Evolutionary conservation across 2,329 filamentous ascomycete species (phyloP).

Genomic region (Fusarium xyrophilum): DNA sequence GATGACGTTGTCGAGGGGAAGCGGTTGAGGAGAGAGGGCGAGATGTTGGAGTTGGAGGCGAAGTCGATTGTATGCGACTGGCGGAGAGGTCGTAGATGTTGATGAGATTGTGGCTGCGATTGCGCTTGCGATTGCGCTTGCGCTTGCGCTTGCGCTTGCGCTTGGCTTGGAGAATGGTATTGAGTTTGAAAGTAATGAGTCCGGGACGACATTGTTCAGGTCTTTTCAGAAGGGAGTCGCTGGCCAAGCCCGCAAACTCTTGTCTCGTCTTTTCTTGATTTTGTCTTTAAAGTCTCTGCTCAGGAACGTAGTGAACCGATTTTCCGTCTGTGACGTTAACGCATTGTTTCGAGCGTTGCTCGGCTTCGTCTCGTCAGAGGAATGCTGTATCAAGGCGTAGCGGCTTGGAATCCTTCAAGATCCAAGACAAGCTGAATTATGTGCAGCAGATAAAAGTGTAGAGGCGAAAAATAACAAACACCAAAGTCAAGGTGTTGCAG

Average conservation of each 20-base stretch:
- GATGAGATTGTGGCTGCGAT: conserved; percentile 25
- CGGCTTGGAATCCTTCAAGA: conserved; percentile 18
- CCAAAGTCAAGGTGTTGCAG: conserved; percentile 12
- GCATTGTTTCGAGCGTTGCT: conserved; percentile 44
- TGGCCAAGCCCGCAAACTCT: conserved; percentile 30
- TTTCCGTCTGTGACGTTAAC: conserved; percentile 40
- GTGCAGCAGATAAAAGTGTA: neutral
- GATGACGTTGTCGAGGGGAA: conserved; percentile 75
- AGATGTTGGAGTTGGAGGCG: conserved; percentile 50
- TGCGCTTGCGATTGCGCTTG: conserved; percentile 26
- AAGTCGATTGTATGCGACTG: conserved; percentile 62
- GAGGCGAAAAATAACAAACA: conserved; percentile 14
- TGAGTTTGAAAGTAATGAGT: conserved; percentile 53
- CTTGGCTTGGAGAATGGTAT: conserved; percentile 27
- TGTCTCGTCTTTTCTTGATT: conserved; percentile 10
- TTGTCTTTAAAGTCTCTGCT: conserved; percentile 15
- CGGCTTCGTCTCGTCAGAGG: conserved; percentile 31
- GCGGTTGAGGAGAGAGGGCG: conserved; percentile 55
- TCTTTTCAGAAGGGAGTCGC: conserved; percentile 30
- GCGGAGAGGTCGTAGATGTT: conserved; percentile 50
- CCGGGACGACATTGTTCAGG: conserved; percentile 61
- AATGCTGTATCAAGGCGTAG: conserved; percentile 26
- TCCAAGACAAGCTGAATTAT: conserved; percentile 37
- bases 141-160: too few species aligned
- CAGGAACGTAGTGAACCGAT: conserved; percentile 31